Evolutionary conservation across 2,329 filamentous ascomycete genomes (phyloP), one percentile per base, ranked within the genome.

Genomic region (Cercospora brassicicola): DNA sequence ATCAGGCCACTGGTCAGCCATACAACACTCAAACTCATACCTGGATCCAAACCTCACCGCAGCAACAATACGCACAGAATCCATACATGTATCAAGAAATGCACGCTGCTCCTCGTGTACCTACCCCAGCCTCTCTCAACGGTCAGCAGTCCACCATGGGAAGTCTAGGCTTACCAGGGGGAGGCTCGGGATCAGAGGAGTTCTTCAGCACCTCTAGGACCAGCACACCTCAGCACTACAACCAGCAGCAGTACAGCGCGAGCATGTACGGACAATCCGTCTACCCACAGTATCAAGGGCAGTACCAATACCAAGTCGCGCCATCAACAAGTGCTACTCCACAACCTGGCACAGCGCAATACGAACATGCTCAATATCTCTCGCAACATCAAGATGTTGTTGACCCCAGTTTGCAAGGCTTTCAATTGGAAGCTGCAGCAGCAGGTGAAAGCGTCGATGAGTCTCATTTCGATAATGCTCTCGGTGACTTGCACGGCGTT

Each of bases 311-410:
- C 51, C 67, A 69, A 11, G 64, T 69, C 5, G 66, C 69, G 9
- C 48, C 62, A 10, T 69, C 67, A 5, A 60, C 72, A 31, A 36
- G 61, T 20, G 56, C 61, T 31, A 70, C 71, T 26, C 69, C 71
- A 8, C 69, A 69, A 63, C 73, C 71, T 31, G 67, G 71, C 13
- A 62, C 67, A 23, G 70, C 72, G 55, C 70, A 74, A 55, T 75
- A 76, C 55, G 76, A 78, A 68, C 76, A 78, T 60, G 72, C 73
- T 55, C 73, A 74, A 56, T 78, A 77, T 57, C 69, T 77, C 18
- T 69, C 75, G 5, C 75, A 77, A 67, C 73, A 76, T 13, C 74
- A 75, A 65, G 67, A 72, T 9, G 74, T 71, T 39, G 76, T 78
- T 59, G 76, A 78, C 66, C 76, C 76, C 1, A 68, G 65, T 39